phyloP scores from a whole-genome alignment of 106 monocot species.

The Dactylorhiza incarnata region DNA sequence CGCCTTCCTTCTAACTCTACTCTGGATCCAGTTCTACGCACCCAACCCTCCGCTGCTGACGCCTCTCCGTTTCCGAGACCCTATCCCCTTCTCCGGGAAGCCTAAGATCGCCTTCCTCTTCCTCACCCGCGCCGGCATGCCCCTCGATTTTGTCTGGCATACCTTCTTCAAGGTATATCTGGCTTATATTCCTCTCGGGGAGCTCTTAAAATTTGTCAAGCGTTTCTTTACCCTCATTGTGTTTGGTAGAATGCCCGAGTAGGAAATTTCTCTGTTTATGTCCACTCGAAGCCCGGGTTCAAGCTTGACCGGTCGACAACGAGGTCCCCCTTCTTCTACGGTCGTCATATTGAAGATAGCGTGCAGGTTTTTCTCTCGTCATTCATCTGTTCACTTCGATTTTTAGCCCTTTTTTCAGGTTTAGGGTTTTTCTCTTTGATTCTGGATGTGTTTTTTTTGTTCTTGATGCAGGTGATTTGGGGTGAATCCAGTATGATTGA shows the following conservation, averaged over 20 bases:
- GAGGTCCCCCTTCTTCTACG: slow-evolving; percentile 55
- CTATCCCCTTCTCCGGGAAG: slow-evolving; percentile 17
- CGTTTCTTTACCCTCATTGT: slow-evolving; percentile 2
- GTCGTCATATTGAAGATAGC: slow-evolving; percentile 54
- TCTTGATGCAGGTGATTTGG: slow-evolving; percentile 69
- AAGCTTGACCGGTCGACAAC: slow-evolving; percentile 60
- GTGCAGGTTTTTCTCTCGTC: slow-evolving; percentile 36
- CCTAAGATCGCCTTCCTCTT: slow-evolving; percentile 92
- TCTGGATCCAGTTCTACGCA: slow-evolving; percentile 20
- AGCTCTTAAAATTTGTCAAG: neutral
- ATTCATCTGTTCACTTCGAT: neutral
- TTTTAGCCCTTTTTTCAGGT: slow-evolving; percentile 3
- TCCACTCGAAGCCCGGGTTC: slow-evolving; percentile 80
- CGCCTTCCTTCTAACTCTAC: slow-evolving; percentile 29
- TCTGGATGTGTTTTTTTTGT: neutral
- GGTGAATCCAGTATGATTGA: slow-evolving; percentile 93
- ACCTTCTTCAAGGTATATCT: slow-evolving; percentile 54
- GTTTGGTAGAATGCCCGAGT: slow-evolving; percentile 50
- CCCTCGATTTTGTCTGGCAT: slow-evolving; percentile 94
- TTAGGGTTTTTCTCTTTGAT: neutral
- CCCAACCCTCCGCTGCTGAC: neutral
- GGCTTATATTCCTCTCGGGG: neutral
- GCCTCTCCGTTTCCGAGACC: neutral
- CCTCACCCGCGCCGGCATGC: slow-evolving; percentile 51
- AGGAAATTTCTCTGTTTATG: slow-evolving; percentile 62